Base-by-base conservation (phyloP, 2,329 filamentous ascomycete genomes). In the Boeremia lycopersici region DNA sequence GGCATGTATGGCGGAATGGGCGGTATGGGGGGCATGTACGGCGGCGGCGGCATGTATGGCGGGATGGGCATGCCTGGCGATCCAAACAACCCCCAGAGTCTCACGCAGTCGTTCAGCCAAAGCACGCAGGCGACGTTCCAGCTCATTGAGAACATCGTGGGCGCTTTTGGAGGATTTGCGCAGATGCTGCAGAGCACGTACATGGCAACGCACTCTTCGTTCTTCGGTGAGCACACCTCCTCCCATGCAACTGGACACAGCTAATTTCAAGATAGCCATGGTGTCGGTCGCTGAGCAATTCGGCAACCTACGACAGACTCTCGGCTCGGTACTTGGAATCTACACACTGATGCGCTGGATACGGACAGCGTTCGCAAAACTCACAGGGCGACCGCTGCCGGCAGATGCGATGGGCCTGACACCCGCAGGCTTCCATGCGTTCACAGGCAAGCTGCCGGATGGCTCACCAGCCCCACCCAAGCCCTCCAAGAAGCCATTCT, bases 111-210 rank as follows among this genome's bases (percentile, higher is more conserved):
- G 48, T 97, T 98, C 81, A 91, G 88, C 73, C 93, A 96, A 76
- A 95, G 90, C 79, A 99, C 96, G 0, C 90, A 95, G 67, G 91
- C 93, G 10, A 99, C 95, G 0, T 99, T 99, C 72, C 95, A 98
- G 81, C 91, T 99, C 83, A 91, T 99, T 46, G 95, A 99, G 79
- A 95, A 93, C 65, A 90, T 99, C 53, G 95, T 99, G 12, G 91
- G 91, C 23, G 93, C 95, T 2, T 99, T 99, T 80, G 93, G 93
- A 17, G 95, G 96, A 0, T 98, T 99, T 73, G 91, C 96, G 11
- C 95, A 99, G 80, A 99, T 99, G 95, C 83, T 99, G 26, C 95
- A 99, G 78, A 98, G 95, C 80, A 98, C 95, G 10, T 99, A 97
- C 70, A 99, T 99, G 96, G 95, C 96, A 28, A 99, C 95, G 0